Evolutionary conservation across 2,329 filamentous ascomycete species (phyloP), one percentile per base, ranked within the genome.

Genomic region (Periconia digitata): DNA sequence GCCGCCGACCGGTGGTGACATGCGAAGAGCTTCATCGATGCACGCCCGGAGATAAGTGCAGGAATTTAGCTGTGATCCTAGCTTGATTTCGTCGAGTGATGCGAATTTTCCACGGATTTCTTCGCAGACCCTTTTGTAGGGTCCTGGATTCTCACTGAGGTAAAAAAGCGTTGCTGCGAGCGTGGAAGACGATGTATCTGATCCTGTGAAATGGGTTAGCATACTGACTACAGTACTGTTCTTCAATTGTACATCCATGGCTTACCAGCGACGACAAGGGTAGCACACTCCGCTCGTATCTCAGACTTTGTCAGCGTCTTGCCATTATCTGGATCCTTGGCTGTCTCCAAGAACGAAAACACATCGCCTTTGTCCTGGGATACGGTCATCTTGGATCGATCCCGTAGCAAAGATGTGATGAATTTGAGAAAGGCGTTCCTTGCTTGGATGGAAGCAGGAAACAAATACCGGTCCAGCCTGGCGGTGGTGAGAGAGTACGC

Each of bases 231-330:
- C 12, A 27, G 36, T 18, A 38, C 15, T 21, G n/a, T 24, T 10
- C 15, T 36, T 43, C n/a, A 29, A 35, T 36, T 43, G 20, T 23
- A 13, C 27, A 36, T 23, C 41, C 21, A 29, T 18, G 22, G 41
- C 41, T 35, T 20, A 44, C 42, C 42, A 7, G 42, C 42, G 17
- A 44, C 34, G 13, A 37, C 23, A 8, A 77, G 55, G 1, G 71
- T 68, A 29, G 69, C 67, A 35, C 64, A 71, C 49, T 78, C 76
- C 36, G 67, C 70, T 55, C 67, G 68, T 10, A 78, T 51, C 47
- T 77, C 74, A 17, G 63, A 55, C 45, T 57, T 47, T 41, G 63
- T 51, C 58, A 73, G 64, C 22, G 69, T 58, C 35, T 65, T 46
- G 47, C 69, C 64, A 8, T 70, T 69, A 47, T 73, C 58, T 3